Conservation (phyloP, 2,329 filamentous ascomycete genomes). For the Trichoderma atroviride region DNA sequence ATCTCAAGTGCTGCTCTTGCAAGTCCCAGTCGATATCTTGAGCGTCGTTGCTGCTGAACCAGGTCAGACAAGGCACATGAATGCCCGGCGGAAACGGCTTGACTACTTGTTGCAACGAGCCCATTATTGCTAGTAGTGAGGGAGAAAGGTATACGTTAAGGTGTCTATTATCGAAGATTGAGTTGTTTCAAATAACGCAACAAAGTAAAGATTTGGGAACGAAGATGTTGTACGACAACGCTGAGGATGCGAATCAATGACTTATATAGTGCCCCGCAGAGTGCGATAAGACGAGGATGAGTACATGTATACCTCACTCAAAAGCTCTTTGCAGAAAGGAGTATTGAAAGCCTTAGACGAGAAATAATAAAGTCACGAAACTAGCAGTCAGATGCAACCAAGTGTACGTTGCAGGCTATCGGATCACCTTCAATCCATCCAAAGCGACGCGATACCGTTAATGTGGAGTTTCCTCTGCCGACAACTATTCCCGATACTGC, state of each 20-base stretch:
- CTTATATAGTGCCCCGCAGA: not conserved
- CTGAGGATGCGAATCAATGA: not conserved
- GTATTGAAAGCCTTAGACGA: not conserved
- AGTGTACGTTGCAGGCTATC: not conserved
- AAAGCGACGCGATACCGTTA: not conserved
- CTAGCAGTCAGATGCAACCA: too few relatives aligned
- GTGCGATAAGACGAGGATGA: not conserved
- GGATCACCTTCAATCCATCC: not conserved
- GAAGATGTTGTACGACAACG: not conserved
- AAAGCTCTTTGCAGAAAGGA: not conserved
- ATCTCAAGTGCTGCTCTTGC: conserved; percentile 49
- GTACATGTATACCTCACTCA: not conserved
- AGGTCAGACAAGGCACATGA: conserved; percentile 60
- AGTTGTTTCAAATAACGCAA: not conserved
- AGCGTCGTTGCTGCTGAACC: conserved; percentile 50
- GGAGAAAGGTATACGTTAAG: too few relatives aligned
- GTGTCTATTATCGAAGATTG: not conserved
- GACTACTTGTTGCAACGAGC: conserved; percentile 36
- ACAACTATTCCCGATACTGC: conserved; percentile 3
- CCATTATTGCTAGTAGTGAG: conserved; percentile 30
- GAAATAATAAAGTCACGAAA: not conserved
- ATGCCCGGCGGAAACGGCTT: conserved; percentile 49
- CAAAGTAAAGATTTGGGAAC: too few relatives aligned
- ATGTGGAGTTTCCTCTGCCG: conserved; percentile 10
- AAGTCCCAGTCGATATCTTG: conserved; percentile 60